A percentile compares a stretch with the other conserved stretches of the same genome.
phyloP scores from a whole-genome alignment of 2,329 filamentous ascomycete species.

The Cladobotryum mycophilum region DNA sequence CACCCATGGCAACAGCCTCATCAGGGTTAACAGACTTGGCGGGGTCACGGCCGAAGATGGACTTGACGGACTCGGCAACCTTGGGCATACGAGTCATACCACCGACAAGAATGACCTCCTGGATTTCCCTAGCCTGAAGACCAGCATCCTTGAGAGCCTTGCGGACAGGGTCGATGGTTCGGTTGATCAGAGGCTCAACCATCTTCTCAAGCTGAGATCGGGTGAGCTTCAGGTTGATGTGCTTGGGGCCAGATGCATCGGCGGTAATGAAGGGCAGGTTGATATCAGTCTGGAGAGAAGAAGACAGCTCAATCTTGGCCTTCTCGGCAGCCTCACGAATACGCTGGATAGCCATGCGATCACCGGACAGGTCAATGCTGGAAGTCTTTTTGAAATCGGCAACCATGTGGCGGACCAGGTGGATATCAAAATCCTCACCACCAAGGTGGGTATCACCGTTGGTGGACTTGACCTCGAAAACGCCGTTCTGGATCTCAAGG shows the following conservation, averaged over 20 bases:
- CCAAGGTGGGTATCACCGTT: constrained; percentile 98
- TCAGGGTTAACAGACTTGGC: constrained; percentile 98
- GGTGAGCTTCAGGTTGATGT: constrained; percentile 94
- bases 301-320: constrained; percentile 98
- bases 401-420: constrained; percentile 87
- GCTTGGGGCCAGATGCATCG: constrained; percentile 90
- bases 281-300: constrained; percentile 91
- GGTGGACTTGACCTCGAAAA: constrained; percentile 98
- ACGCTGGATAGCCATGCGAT: constrained; percentile 98
- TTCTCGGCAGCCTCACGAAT: constrained; percentile 98
- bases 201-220: constrained; percentile 89
- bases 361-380: constrained; percentile 78
- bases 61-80: constrained; percentile 92
- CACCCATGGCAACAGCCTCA: constrained; percentile 95
- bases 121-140: constrained; percentile 86
- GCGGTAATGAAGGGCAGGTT: constrained; percentile 98
- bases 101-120: constrained; percentile 96
- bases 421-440: constrained; percentile 97
- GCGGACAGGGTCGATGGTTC: constrained; percentile 85
- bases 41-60: constrained; percentile 91
- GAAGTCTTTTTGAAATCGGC: constrained; percentile 96
- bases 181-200: constrained; percentile 80
- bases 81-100: constrained; percentile 99
- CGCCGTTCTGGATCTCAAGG: constrained; percentile 93
- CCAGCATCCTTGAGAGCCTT: constrained; percentile 96